Base-by-base conservation (phyloP, 164 flowering plant genomes). In the Buxus sempervirens region DNA sequence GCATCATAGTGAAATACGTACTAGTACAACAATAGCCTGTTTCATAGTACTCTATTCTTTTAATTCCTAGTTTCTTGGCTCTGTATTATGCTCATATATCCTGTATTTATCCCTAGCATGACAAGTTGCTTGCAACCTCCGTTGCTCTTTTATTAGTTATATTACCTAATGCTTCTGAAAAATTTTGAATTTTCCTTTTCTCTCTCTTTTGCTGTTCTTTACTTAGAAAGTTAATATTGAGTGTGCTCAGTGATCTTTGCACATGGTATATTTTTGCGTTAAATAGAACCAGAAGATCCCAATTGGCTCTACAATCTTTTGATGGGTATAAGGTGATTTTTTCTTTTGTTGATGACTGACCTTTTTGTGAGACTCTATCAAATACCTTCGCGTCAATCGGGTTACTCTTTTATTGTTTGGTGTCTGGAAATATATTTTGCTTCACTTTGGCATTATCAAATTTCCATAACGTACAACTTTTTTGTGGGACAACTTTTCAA, bases 381-480 rank as follows among this genome's bases (percentile, higher is more conserved):
- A 2, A 25, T 55, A 5, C 21, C 12, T 55, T 55, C 10, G 9
- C 58, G 22, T 55, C 58, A 21, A 21, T 13, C 9, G 1, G 22
- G 14, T 45, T 10, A 45, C 18, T 15, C 18, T 10, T 45, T 10
- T 1, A 45, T 10, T 45, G 51, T 62, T 4, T 48, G 28, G 15
- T 36, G 51, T 18, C 54, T 22, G 22, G n/a, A n/a, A 32, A 41
- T 45, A 63, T 45, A 70, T 64, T 56, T 48, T 58, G 27, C 58
- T 28, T 62, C 23, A 22, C 9, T 14, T 19, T 16, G 45, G 21
- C 55, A 21, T 48, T 63, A 36, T 55, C 20, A 62, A 19, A 24
- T 38, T 60, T 49, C 23, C 49, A 15, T 0, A n/a, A 32, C 13
- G 13, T 61, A 32, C n/a, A 4, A 27, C 24, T 59, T 22, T 25